Base-by-base conservation (phyloP, 768 basidiomycete genomes). In the Crassisporium funariophilum region DNA sequence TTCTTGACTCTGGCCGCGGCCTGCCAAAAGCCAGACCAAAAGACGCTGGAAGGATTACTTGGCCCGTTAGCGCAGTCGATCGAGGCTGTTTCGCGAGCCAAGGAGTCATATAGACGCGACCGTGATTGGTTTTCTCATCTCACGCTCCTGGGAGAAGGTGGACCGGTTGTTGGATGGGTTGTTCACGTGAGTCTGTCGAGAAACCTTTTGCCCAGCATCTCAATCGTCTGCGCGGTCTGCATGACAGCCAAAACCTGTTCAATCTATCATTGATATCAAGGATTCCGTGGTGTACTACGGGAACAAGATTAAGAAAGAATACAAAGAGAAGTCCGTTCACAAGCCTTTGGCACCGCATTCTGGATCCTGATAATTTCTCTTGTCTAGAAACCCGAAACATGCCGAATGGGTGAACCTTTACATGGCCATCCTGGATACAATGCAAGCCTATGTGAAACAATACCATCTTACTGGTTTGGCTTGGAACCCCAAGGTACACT, bases 271-370 rank as follows among this genome's bases (percentile, higher is more conserved):
- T 13, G 91, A 94, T 39, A 79, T 88, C 66, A 95, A 89, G 67
- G 93, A 98, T 19, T 81, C 89, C 3, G 81, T 86, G 9, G 77
- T 82, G 60, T 99, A 91, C 70, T 98, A 92, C 64, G 85, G 84
- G 1, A 91, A 97, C 67, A 83, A 85, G 48, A 79, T 98, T 36
- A 84, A 93, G 67, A 91, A 93, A 66, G 91, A 95, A 53, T 91
- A 79, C 76, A 98, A 92, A 65, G 90, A 91, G 5, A 91, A 91
- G 95, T 93, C 49, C 47, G 88, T 52, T 27, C 35, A 35, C 16
- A n/a, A 2, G 17, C 37, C 29, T 31, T 34, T 21, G n/a, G 22
- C 22, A 12, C 41, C n/a, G 25, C 21, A 43, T n/a, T 34, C 39
- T 35, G 41, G 21, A 41, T 42, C 31, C 37, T 44, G 8, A 15